Conservation (phyloP, 306 rosid species). For the Clitoria ternatea region DNA sequence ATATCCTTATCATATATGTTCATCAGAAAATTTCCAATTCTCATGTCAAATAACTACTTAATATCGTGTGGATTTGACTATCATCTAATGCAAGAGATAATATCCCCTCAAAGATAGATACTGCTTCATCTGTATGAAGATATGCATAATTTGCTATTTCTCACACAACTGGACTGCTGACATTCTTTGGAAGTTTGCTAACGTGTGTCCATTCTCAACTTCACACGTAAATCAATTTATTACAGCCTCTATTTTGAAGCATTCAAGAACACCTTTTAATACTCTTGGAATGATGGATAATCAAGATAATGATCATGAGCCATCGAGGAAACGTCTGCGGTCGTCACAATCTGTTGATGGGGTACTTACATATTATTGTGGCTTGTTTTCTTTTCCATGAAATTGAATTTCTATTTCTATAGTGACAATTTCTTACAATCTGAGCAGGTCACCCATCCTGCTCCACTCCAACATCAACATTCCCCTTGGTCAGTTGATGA, state of each 20-base stretch:
- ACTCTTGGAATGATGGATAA: constrained; percentile 49
- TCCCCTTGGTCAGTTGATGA: constrained; percentile 40
- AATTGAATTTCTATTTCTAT: not conserved
- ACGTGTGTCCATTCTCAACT: not conserved
- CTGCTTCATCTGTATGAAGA: not conserved
- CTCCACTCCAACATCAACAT: constrained; percentile 25
- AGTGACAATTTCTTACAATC: constrained; percentile 1
- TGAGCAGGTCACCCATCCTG: constrained; percentile 40
- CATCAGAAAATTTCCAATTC: too few relatives aligned
- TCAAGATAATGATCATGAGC: constrained; percentile 40
- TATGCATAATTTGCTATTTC: not conserved
- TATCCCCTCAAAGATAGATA: not conserved
- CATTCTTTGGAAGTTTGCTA: not conserved
- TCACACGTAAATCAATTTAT: not conserved
- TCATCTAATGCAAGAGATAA: not conserved
- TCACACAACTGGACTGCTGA: not conserved
- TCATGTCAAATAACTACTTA: too few relatives aligned
- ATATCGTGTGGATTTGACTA: too few relatives aligned
- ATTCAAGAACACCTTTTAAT: constrained; percentile 40
- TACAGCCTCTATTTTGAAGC: constrained; percentile 49
- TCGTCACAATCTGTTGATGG: constrained; percentile 46
- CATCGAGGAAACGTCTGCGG: constrained; percentile 46
- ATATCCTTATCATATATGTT: too few relatives aligned
- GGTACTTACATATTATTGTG: constrained; percentile 27
- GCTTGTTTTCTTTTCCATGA: constrained; percentile 20